Evolutionary conservation across 345 rosid species (phyloP).

Genomic region (Aquilaria malaccensis): DNA sequence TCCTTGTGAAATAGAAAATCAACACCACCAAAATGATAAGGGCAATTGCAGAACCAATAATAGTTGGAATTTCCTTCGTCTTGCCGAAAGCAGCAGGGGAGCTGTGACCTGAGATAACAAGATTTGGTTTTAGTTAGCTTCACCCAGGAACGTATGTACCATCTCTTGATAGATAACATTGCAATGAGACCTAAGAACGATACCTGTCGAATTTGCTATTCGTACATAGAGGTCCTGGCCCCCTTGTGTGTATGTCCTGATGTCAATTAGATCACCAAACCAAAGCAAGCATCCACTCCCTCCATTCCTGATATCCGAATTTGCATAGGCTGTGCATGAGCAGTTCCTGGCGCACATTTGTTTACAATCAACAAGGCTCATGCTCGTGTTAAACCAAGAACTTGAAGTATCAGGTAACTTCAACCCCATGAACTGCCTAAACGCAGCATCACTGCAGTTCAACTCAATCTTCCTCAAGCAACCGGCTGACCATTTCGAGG

Average conservation of each 20-base stretch:
- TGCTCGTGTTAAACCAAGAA: conserved; percentile 5
- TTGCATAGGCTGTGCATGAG: conserved; percentile 25
- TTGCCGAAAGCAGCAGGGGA: too few relatives aligned
- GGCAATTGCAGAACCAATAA: too few relatives aligned
- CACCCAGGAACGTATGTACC: too few relatives aligned
- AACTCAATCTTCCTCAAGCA: conserved; percentile 6
- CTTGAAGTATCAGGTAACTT: conserved; percentile 17
- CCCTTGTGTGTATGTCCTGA: background rate
- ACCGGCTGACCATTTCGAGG: conserved; percentile 8
- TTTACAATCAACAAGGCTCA: conserved; percentile 16
- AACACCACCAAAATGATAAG: too few relatives aligned
- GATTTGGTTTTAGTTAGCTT: too few relatives aligned
- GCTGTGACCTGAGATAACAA: too few relatives aligned
- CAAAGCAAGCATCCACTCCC: conserved; percentile 35
- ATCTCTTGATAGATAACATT: too few relatives aligned
- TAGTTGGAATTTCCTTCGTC: too few relatives aligned
- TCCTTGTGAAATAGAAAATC: too few relatives aligned
- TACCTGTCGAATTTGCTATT: background rate
- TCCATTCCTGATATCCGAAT: conserved; percentile 9
- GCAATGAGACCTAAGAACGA: too few relatives aligned
- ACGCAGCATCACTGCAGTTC: conserved; percentile 12
- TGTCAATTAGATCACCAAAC: conserved; percentile 26
- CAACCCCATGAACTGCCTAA: background rate
- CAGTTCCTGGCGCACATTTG: conserved; percentile 21
- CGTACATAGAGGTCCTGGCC: conserved; percentile 24